Base-by-base conservation (phyloP, 202 grass and related monocot genomes). In the Schoenoplectus triqueter region DNA sequence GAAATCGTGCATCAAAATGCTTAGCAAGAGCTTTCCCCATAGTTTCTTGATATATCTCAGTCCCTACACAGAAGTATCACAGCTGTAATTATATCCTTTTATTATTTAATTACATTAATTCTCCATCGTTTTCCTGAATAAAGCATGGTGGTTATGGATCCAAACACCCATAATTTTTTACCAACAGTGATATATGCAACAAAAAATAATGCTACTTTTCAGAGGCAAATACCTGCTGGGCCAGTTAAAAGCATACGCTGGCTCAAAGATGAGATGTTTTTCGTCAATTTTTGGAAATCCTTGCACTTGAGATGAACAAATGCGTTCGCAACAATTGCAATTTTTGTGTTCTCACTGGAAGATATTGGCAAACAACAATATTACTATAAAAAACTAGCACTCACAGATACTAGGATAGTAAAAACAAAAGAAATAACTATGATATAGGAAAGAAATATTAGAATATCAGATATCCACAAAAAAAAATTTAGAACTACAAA, bases 31-130 rank as follows among this genome's bases (percentile, higher is more conserved):
- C 88, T 74, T 95, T 95, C 61, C 93, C 87, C 82, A 95, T 89
- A 73, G 72, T 90, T 85, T 98, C 95, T 89, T 94, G 93, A 88
- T 98, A 98, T 64, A 98, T 98, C 80, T 98, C 95, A 86, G 93
- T 93, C 18, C 95, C 95, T 98, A 82, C 14, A 87, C 66, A 86
- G 13, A 69, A 65, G 81, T 61, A 51, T 78, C 10, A 5, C 55
- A 44, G 7, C 54, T 78, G 55, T 5, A 60, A 45, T 61, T 60
- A 17, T 5, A 19, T 78, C 15, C 5, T 78, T 31, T 78, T 61
- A 45, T 60, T 78, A 60, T 59, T 13, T 57, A 8, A 57, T 39
- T 15, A 56, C 9, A 77, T 39, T 20, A 50, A 80, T 21, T 84
- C 66, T 68, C 77, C 64, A 57, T 83, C 42, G 41, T 50, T 64